phyloP scores from a whole-genome alignment of 306 rosid species.

The Hippophae rhamnoides region DNA sequence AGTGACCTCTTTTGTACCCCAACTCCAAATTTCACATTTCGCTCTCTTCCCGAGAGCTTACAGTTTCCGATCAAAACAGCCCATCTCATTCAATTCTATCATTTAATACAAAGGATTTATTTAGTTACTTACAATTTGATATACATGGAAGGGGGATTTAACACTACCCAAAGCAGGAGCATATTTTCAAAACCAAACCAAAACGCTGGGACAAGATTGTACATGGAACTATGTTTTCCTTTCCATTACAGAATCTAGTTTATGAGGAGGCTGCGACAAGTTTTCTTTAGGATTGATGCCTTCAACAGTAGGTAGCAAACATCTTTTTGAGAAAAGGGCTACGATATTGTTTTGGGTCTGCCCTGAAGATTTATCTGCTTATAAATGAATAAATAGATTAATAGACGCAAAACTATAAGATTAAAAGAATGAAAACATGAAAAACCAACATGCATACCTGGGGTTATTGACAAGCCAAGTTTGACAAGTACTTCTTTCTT shows the following conservation, averaged over 20 bases:
- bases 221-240: constrained; percentile 4
- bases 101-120: too few relatives aligned
- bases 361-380: constrained; percentile 42
- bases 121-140: too few relatives aligned
- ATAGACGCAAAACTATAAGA: constrained; percentile 2
- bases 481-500: constrained; percentile 66
- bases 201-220: too few relatives aligned
- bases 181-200: too few relatives aligned
- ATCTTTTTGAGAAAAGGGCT: constrained; percentile 68
- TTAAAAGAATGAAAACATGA: neutral
- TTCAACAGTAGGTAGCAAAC: constrained; percentile 60
- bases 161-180: too few relatives aligned
- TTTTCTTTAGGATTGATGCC: constrained; percentile 37
- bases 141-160: too few relatives aligned
- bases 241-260: constrained; percentile 22
- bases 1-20: too few relatives aligned
- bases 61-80: too few relatives aligned
- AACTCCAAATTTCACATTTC: too few relatives aligned
- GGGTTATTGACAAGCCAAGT: constrained; percentile 42
- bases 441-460: constrained; percentile 39
- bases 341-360: constrained; percentile 46
- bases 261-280: constrained; percentile 30
- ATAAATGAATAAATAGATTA: constrained; percentile 12
- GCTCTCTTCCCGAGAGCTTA: too few relatives aligned
- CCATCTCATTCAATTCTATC: too few relatives aligned